Evolutionary conservation across 225 moss, liverwort and hornwort genomes (phyloP), one percentile per base, ranked within the genome.

Genomic region (Physcomitrellopsis africana): DNA sequence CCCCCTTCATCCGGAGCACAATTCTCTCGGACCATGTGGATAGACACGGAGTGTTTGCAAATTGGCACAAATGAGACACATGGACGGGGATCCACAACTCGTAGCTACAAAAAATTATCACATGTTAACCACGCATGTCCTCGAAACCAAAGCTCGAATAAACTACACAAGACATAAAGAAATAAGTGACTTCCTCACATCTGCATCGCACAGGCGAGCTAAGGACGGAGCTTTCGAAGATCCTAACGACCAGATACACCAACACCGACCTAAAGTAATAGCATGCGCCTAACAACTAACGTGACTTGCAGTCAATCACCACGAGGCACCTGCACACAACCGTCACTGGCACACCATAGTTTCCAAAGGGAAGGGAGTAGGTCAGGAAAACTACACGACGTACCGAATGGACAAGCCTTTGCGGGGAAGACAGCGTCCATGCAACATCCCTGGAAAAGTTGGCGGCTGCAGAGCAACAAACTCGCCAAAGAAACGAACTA

Each of bases 221-320:
- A 24, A 69, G 11, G 29, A 37, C 22, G 26, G 29, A 10, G 19
- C 47, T 45, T 37, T 46, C 1, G 43, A 32, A 76, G 51, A 64
- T 56, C 65, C 37, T 23, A 13, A 37, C 23, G 20, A 12, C 0
- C 2, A 57, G 13, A 23, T n/a, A 52, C 42, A 51, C 3, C 42
- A 46, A 16, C 17, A 13, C 65, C 71, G 19, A 72, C 78, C 72
- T 72, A 65, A 72, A 65, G 56, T 18, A 51, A 58, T 72, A 57
- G 37, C 58, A 59, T 51, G 41, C 27, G 22, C 49, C 59, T 16
- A 4, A 32, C 19, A 27, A 44, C 75, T 24, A 42, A 60, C 17
- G n/a, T 48, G 13, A 56, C 16, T 47, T 20, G 12, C 65, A 69
- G 47, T 37, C 32, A 37, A 37, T 37, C 32, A 37, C 32, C 7